Base-by-base conservation (phyloP, 2,329 filamentous ascomycete genomes). In the Cladosporium austrohemisphaericum region DNA sequence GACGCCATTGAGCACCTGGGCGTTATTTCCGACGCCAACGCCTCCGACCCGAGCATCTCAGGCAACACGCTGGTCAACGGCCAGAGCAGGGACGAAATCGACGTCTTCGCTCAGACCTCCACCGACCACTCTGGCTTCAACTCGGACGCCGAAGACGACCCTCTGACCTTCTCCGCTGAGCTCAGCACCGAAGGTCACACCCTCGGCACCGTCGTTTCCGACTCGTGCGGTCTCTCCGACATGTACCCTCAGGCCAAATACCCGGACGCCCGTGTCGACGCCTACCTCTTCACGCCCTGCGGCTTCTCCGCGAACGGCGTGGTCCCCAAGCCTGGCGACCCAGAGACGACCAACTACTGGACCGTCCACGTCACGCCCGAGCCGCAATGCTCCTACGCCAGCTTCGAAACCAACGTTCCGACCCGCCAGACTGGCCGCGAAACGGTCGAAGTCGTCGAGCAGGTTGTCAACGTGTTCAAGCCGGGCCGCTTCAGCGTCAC, bases 311-410 rank as follows among this genome's bases (percentile, higher is more conserved):
- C 93, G 67, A 98, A 98, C 64, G 93, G 90, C 46, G 91, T 98
- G 16, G 81, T 98, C 33, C 93, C 93, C 5, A 84, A 89, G 41
- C 83, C 88, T 0, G 66, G 79, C 11, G 61, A 67, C 46, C 55
- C 57, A 7, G 61, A 62, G 8, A 57, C 59, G 10, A 85, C 81
- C 32, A 90, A 97, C 71, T 98, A 98, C 74, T 98, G 96, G 72
- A 98, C 92, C 1, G 93, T 98, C 19, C 93, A 98, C 65, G 93
- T 98, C 57, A 98, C 93, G 0, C 93, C 93, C 0, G 93, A 98
- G 76, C 89, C 92, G 11, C 84, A 95, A 63, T 98, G 92, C 76
- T 96, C 91, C 4, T 98, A 95, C 68, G 93, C 93, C 28, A 96
- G 90, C 2, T 98, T 98, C 65, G 93, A 98, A 76, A 97, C 93